Percentiles rank a stretch among this genome's conserved stretches.
Evolutionary conservation across 2,329 filamentous ascomycete genomes (phyloP).

Genomic region (Domatiomyces globalis): DNA sequence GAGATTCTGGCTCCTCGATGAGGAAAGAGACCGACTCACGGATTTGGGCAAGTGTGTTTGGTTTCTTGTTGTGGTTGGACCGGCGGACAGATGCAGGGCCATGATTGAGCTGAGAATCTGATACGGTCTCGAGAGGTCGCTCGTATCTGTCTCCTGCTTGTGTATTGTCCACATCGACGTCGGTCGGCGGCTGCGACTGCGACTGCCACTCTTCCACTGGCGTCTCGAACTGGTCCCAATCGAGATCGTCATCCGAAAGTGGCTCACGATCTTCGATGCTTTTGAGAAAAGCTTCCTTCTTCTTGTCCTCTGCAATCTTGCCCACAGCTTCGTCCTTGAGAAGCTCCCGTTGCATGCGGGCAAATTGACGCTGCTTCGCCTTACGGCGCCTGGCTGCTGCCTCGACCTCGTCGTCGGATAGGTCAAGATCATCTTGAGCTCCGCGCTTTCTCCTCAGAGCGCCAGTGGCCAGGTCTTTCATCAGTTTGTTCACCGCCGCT

Average conservation of each 20-base stretch:
- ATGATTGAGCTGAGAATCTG: conserved; percentile 41
- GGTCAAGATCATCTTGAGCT: conserved; percentile 59
- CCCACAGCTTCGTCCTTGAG: conserved; percentile 79
- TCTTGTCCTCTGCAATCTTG: conserved; percentile 77
- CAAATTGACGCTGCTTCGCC: conserved; percentile 75
- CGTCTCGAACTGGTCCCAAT: conserved; percentile 39
- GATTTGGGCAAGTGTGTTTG: conserved; percentile 64
- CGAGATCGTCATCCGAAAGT: conserved; percentile 58
- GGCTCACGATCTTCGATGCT: conserved; percentile 72
- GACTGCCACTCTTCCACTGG: conserved; percentile 18
- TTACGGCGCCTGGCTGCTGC: conserved; percentile 62
- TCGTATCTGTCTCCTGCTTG: conserved; percentile 23
- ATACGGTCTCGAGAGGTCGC: conserved; percentile 20
- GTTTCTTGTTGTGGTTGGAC: conserved; percentile 52
- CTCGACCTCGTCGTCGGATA: conserved; percentile 75
- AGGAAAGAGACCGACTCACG: conserved; percentile 71
- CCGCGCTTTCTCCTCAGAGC: conserved; percentile 67
- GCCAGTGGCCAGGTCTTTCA: conserved; percentile 84
- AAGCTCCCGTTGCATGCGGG: conserved; percentile 78
- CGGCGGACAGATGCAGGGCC: conserved; percentile 49
- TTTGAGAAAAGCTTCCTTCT: conserved; percentile 77
- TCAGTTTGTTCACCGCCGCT: conserved; percentile 76
- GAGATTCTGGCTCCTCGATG: conserved; percentile 47
- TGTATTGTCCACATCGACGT: background rate
- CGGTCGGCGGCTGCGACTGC: conserved; percentile 19